Base-by-base conservation (phyloP, 306 rosid species). In the Benincasa hispida region DNA sequence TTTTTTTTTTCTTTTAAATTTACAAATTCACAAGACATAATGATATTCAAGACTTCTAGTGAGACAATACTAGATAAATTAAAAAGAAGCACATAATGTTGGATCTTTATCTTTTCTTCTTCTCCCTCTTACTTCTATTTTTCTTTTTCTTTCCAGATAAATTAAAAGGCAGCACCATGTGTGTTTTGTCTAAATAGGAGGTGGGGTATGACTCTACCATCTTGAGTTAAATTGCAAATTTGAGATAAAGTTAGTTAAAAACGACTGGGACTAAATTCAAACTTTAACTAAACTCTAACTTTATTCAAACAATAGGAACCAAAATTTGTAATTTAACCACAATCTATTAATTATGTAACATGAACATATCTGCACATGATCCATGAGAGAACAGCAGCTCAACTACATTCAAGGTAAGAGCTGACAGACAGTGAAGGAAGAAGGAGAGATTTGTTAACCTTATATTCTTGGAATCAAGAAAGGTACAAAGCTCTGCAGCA, bases 401-500 rank as follows among this genome's bases (percentile, higher is more conserved):
- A 34, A 21, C 65, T 50, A 32, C 72, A 62, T 14, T 50, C 24
- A 62, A 55, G 10, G 45, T 12, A 62, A 30, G 19, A 15, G 25
- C 8, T 17, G 9, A 18, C 55, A 50, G 55, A 65, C 27, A 65
- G 76, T 56, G 27, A 73, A 22, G 8, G 73, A 10, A 74, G 81
- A 79, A 76, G 74, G 10, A 74, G 80, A 79, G 70, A 69, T 8
- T 69, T 24, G 66, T 78, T 34, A 32, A 92, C 98, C 95, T 91
- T 82, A 94, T 72, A 54, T 84, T 87, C 76, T 91, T 94, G 2
- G 92, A 87, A 89, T 94, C 92, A 19, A 94, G 96, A 76, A 85
- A 79, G 11, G 81, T 72, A 81, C 97, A 94, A 61, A 94, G 95
- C 37, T 92, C 93, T 2, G 95, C 88, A 21, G 97, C 92, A 83